Percentiles rank a stretch among this genome's conserved stretches.
Conservation (phyloP, 1,284 basidiomycete species). For the Ceratobasidium sp. region DNA sequence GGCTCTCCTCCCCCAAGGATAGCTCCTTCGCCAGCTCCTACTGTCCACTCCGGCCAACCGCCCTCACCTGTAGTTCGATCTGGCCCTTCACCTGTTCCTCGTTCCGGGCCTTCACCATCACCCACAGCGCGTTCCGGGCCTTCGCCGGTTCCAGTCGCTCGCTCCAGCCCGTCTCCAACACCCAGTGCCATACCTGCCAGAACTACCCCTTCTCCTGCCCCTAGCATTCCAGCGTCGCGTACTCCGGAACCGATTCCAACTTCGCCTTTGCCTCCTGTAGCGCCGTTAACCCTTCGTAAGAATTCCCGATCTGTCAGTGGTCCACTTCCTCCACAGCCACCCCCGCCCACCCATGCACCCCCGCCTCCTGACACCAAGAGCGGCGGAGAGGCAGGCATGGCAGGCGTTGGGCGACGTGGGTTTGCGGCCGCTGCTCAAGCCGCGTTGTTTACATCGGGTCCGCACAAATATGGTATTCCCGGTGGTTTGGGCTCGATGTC, state of each 20-base stretch:
- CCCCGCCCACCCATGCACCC: conserved; percentile 39
- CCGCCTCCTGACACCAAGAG: conserved; percentile 70
- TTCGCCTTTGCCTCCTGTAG: conserved; percentile 45
- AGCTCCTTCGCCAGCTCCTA: conserved; percentile 26
- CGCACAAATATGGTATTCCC: background rate
- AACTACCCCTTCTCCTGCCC: conserved; percentile 49
- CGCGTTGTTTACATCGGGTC: conserved; percentile 62
- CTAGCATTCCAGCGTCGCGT: conserved; percentile 49
- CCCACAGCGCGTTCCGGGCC: conserved; percentile 34
- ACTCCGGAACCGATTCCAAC: conserved; percentile 47
- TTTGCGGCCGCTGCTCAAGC: conserved; percentile 82
- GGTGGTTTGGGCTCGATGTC: conserved; percentile 24
- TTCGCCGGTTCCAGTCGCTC: conserved; percentile 21
- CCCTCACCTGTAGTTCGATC: conserved; percentile 10
- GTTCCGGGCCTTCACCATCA: conserved; percentile 25
- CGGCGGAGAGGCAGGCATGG: conserved; percentile 88
- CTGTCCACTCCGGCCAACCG: background rate
- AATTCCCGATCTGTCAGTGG: conserved; percentile 31
- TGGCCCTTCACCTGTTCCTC: conserved; percentile 5
- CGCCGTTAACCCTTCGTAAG: conserved; percentile 47
- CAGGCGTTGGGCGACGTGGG: conserved; percentile 84
- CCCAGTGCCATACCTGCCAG: conserved; percentile 43
- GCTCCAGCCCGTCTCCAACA: conserved; percentile 43
- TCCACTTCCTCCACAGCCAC: conserved; percentile 44
- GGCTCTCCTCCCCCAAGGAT: conserved; percentile 20